These are phyloP conservation scores for Carex parvula DNA, from an alignment of 176 grass and related monocot genomes.

Conservation along the genomic window DNA sequence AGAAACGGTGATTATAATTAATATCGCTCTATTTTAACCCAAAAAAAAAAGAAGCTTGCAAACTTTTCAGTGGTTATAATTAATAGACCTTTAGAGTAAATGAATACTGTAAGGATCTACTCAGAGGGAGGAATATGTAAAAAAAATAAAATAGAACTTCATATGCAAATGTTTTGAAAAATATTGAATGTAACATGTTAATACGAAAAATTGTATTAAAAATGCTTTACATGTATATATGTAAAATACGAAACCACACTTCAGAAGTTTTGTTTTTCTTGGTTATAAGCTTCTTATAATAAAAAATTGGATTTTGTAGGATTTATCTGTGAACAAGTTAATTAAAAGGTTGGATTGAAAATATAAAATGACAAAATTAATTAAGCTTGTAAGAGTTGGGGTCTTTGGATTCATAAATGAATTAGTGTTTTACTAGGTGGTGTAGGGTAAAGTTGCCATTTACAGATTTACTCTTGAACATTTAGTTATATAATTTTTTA, in stretches of 20 bases:
- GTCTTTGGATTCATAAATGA: background rate
- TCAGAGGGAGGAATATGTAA: background rate
- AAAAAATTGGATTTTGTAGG: background rate
- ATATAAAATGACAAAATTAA: background rate
- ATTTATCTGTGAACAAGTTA: background rate
- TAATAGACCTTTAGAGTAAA: background rate
- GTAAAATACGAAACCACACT: no score
- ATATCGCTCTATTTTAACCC: no score
- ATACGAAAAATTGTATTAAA: background rate
- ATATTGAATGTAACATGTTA: background rate
- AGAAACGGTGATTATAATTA: no score
- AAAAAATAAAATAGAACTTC: background rate
- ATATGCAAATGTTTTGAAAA: background rate
- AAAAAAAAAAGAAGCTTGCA: background rate
- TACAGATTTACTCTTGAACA: no score
- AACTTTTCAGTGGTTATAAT: no score
- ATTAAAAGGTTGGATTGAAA: background rate
- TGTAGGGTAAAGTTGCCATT: no score
- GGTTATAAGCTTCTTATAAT: background rate
- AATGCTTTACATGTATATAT: no score
- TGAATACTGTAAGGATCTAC: background rate
- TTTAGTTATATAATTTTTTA: no score
- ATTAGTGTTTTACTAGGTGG: no score
- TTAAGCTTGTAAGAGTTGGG: background rate
- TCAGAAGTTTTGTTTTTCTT: background rate